Evolutionary conservation across 1,284 basidiomycete genomes (phyloP), one percentile per base, ranked within the genome.

Genomic region (Sporisorium iseilematis-ciliati): DNA sequence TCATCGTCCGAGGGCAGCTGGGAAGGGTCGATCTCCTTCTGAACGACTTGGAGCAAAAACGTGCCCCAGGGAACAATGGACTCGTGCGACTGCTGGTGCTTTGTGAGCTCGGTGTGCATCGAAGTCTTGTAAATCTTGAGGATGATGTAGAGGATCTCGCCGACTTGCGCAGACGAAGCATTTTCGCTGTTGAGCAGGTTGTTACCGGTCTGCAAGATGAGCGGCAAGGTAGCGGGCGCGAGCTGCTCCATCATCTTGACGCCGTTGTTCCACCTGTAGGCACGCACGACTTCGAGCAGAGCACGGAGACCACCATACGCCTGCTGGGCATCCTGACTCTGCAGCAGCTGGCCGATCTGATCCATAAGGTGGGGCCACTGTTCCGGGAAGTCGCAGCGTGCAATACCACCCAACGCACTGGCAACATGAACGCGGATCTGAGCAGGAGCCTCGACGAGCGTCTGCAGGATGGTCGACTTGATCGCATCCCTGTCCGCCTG

Each of bases 21-120:
- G 14, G 59, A 35, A 11, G 69, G 48, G 35, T 77, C 71, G 48
- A 82, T 63, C 51, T 79, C 57, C 65, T 80, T 77, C 52, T 81
- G 75, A n/a, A 80, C 82, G 18, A 84, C 71, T 33, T 74, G 70
- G 53, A 85, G 76, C 29, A 85, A 51, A 29, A 83, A 67, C n/a
- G 77, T 73, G 38, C 83, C 83, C 83, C 83, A 85, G 2, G 81
- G 77, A 11, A 83, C 75, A 54, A 85, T 85, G 48, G 76, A 80
- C 41, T 81, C 76, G 64, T 82, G 58, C 45, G 78, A 70, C 58
- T 83, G 83, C 60, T 82, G 82, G 54, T 83, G 80, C 58, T 69
- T 61, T 25, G 80, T 78, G 7, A 85, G 73, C 23, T 79, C 74
- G 31, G 73, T 55, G 35, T 77, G 66, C 67, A 85, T 82, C 53